Evolutionary conservation across 495 filamentous ascomycete genomes (phyloP).

Genomic region (Penicillium riverlandense): DNA sequence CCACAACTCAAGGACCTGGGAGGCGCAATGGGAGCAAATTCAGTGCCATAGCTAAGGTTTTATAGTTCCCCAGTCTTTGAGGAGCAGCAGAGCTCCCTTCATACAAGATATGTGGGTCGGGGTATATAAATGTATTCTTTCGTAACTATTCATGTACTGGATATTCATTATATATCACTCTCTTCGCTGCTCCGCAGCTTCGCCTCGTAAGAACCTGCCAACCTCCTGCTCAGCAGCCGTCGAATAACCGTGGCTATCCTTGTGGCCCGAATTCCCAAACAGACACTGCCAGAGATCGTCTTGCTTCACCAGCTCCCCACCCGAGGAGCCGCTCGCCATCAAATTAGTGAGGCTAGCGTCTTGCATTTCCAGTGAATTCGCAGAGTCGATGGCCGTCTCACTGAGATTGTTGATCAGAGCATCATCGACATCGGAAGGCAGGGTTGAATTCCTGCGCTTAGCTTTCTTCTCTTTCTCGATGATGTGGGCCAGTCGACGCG

Average conservation of each 20-base stretch:
- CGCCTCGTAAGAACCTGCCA: constrained; percentile 36
- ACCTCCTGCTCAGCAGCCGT: constrained; percentile 32
- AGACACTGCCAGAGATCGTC: constrained; percentile 87
- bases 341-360: constrained; percentile 57
- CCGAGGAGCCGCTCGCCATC: constrained; percentile 58
- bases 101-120: too few species aligned
- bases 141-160: not conserved
- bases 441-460: constrained; percentile 9
- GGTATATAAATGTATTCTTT: too few species aligned
- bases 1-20: too few species aligned
- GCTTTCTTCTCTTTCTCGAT: constrained; percentile 33
- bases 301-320: constrained; percentile 74
- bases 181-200: constrained; percentile 38
- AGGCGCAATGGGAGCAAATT: too few species aligned
- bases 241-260: constrained; percentile 9
- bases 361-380: constrained; percentile 77
- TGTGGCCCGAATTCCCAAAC: constrained; percentile 49
- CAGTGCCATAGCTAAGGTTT: too few species aligned
- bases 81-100: too few species aligned
- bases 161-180: constrained; percentile 2
- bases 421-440: constrained; percentile 19
- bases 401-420: constrained; percentile 25
- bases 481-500: constrained; percentile 70
- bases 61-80: too few species aligned
- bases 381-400: constrained; percentile 62